phyloP scores from a whole-genome alignment of 2,329 filamentous ascomycete genomes.

The Lasiodiplodia sp. region DNA sequence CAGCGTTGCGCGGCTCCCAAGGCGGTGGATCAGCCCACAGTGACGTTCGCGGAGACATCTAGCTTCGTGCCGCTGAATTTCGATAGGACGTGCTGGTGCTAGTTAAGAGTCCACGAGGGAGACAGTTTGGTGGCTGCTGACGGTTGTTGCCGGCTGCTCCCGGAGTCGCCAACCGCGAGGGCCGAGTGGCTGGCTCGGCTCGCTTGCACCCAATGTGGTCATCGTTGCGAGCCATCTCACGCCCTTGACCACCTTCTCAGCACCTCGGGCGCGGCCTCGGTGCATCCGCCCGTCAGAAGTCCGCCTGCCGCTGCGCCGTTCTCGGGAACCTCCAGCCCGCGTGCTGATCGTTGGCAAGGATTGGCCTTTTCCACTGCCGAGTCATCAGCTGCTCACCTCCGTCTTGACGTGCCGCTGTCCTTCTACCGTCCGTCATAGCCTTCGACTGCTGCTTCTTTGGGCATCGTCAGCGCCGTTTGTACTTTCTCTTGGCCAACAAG shows the following conservation, averaged over 20 bases:
- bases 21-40: slow-evolving; percentile 9
- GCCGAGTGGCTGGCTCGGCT: slow-evolving; percentile 13
- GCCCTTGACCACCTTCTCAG: neutral
- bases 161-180: neutral
- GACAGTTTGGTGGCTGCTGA: neutral
- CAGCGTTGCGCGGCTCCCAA: neutral
- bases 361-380: slow-evolving; percentile 1
- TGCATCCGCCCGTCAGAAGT: slow-evolving; percentile 3
- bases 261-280: slow-evolving; percentile 13
- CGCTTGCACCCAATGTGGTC: neutral
- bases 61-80: neutral
- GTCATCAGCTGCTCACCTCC: neutral
- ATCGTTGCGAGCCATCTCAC: slow-evolving; percentile 6
- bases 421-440: neutral
- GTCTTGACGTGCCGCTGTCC: slow-evolving; percentile 4
- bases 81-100: neutral
- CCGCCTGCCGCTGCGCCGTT: slow-evolving; percentile 7
- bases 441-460: slow-evolving; percentile 14
- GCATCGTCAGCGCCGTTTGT: slow-evolving; percentile 10
- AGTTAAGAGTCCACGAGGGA: neutral
- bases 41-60: slow-evolving; percentile 1
- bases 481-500: neutral
- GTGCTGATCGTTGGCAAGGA: slow-evolving; percentile 11
- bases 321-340: slow-evolving; percentile 11
- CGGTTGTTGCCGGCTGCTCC: slow-evolving; percentile 7